Evolutionary conservation across 768 basidiomycete genomes (phyloP).

Genomic region (Tricholoma bakamatsutake): DNA sequence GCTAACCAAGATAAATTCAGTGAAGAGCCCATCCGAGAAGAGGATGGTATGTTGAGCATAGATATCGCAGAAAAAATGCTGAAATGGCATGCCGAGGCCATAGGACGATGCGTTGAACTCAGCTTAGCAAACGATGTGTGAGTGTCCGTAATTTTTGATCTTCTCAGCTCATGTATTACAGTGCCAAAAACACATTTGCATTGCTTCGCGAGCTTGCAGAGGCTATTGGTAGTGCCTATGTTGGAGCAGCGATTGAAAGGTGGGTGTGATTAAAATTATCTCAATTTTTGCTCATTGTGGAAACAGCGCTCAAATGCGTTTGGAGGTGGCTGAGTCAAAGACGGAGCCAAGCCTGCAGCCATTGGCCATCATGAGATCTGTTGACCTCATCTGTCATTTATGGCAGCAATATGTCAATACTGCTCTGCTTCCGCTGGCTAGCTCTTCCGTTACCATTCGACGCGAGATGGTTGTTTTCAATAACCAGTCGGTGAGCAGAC

Average conservation of each 20-base stretch:
- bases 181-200: constrained; percentile 84
- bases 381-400: constrained; percentile 88
- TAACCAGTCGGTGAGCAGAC: constrained; percentile 75
- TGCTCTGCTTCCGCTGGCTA: constrained; percentile 83
- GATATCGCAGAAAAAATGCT: constrained; percentile 85
- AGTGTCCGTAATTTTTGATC: constrained; percentile 24
- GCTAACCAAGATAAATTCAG: constrained; percentile 42
- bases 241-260: constrained; percentile 93
- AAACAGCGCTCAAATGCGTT: constrained; percentile 57
- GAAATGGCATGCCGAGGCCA: constrained; percentile 96
- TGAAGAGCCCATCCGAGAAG: constrained; percentile 72
- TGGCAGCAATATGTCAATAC: constrained; percentile 97
- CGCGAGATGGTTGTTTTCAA: constrained; percentile 93
- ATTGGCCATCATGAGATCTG: constrained; percentile 56
- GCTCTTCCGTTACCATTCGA: constrained; percentile 77
- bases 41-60: constrained; percentile 76
- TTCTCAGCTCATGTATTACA: constrained; percentile 22
- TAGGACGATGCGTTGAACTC: constrained; percentile 90
- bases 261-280: constrained; percentile 31
- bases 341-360: constrained; percentile 73
- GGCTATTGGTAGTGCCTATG: constrained; percentile 73
- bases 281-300: background rate
- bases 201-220: constrained; percentile 84
- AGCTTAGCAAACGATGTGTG: constrained; percentile 80
- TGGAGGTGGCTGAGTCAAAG: constrained; percentile 72